Conservation (phyloP, 164 flowering plant genomes). For the Warburgia ugandensis region DNA sequence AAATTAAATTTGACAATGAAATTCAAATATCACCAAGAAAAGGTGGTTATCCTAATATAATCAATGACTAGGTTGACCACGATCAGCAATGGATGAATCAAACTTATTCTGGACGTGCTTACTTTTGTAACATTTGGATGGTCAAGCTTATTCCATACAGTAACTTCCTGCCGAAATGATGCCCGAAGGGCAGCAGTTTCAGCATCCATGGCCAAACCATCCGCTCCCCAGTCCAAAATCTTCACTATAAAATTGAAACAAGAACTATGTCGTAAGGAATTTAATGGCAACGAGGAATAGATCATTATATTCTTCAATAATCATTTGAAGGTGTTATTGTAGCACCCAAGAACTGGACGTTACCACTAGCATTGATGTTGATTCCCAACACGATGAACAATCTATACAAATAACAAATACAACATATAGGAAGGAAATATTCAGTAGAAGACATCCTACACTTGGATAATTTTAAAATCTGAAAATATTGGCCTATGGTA, state of each 20-base stretch:
- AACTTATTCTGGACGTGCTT: not conserved
- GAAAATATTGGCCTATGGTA: no score
- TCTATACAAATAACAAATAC: no score
- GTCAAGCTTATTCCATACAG: constrained; percentile 96
- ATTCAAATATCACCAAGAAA: not conserved
- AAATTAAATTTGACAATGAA: not conserved
- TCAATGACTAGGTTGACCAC: not conserved
- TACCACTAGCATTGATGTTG: no score
- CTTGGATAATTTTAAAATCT: no score
- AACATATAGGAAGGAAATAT: no score
- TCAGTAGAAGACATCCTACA: no score
- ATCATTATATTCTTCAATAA: no score
- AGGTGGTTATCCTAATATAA: not conserved
- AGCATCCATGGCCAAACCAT: constrained; percentile 67
- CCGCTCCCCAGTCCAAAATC: constrained; percentile 96
- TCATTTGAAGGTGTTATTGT: no score
- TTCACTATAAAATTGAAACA: constrained; percentile 43
- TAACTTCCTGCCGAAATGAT: constrained; percentile 82
- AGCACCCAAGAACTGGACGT: no score
- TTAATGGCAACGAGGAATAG: no score
- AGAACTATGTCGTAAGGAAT: no score
- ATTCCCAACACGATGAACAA: no score
- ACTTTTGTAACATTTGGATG: constrained; percentile 96
- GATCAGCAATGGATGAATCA: not conserved
- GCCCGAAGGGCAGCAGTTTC: constrained; percentile 75